Conservation (phyloP, 2,329 filamentous ascomycete genomes). For the Botrytis pseudocinerea region DNA sequence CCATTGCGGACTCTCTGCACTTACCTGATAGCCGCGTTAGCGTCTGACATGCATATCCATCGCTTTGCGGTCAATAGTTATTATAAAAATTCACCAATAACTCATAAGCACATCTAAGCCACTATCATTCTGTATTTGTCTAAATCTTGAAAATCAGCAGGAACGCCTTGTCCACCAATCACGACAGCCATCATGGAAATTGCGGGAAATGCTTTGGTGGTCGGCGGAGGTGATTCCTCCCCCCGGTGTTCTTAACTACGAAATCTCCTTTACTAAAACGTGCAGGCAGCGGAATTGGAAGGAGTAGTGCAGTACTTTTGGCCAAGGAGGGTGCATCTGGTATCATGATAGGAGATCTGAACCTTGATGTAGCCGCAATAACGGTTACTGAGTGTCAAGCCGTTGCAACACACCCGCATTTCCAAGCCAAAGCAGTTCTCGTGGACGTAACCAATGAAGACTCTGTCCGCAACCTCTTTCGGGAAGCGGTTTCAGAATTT, state of each 20-base stretch:
- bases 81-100: no score
- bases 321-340: constrained; percentile 16
- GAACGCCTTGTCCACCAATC: no score
- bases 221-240: neutral
- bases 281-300: constrained; percentile 26
- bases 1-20: no score
- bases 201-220: constrained; percentile 13
- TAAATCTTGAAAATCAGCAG: no score
- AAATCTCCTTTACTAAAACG: neutral
- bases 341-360: constrained; percentile 23
- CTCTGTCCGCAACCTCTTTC: constrained; percentile 8
- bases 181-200: constrained; percentile 15
- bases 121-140: no score
- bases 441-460: constrained; percentile 20
- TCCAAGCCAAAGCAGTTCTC: neutral
- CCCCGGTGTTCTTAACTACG: neutral
- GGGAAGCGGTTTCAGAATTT: constrained; percentile 2
- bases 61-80: no score
- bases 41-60: no score
- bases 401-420: constrained; percentile 9
- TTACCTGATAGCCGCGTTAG: no score
- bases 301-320: constrained; percentile 18
- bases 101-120: no score
- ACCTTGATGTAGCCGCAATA: constrained; percentile 3
- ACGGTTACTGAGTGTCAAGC: constrained; percentile 15